Base-by-base conservation (phyloP, 169 alveolate genomes). In the Plasmodium gonderi region DNA sequence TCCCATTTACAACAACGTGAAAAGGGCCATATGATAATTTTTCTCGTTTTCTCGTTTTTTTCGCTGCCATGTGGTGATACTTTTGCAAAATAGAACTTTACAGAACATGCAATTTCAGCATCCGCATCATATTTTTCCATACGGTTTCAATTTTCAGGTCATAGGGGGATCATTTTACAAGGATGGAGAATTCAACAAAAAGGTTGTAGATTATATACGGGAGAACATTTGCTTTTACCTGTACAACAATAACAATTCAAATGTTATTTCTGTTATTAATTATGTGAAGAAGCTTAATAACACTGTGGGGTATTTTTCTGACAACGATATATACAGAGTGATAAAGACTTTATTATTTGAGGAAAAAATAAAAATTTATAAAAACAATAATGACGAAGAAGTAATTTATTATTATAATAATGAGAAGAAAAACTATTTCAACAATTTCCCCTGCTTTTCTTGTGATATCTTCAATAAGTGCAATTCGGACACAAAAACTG, bases 141-240 rank as follows among this genome's bases (percentile, higher is more conserved):
- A 5, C 60, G 36, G 9, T 2, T 54, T 31, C 36, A 29, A 1
- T 3, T 26, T 44, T 69, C 95, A 96, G 98, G 94, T 96, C 4
- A 95, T 97, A 8, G 99, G 99, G 3, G 99, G 99, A 0, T 96
- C 99, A 12, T 97, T 97, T 91, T 97, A 97, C 94, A 94, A 94
- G 29, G 97, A 97, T 54, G 98, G 99, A 20, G 99, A 97, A 80
- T 97, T 97, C 89, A 97, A 97, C 95, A 97, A 96, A 89, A 92
- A 94, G 47, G 97, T 97, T 49, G 99, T 97, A 11, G 99, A 97
- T 93, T 89, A 74, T 69, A 79, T 95, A 91, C 38, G 95, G 76
- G 95, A 91, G 45, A 94, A 94, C 42, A 92, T 95, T 77, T 72
- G 90, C 89, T 47, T 94, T 81, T 90, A 95, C 85, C 38, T 94